These are phyloP conservation scores for Backusella morwellensis DNA, from an alignment of 192 early-diverging fungal species.

Conservation along the genomic window DNA sequence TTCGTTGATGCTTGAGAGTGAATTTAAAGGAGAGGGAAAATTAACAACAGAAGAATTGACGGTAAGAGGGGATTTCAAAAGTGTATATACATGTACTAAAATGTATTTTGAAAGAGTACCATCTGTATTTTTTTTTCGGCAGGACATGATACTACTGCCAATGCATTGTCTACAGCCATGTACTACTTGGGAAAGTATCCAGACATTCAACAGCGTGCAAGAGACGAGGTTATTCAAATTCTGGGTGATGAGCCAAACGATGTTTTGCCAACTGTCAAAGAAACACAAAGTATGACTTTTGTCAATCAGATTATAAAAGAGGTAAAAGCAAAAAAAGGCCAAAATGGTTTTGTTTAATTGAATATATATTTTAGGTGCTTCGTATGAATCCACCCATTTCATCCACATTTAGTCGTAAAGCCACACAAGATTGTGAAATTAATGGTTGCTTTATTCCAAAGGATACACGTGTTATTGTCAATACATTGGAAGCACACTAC, in stretches of 20 bases:
- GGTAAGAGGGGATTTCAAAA: background rate
- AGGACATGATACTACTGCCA: conserved; percentile 36
- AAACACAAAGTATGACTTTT: conserved; percentile 14
- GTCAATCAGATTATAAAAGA: conserved; percentile 24
- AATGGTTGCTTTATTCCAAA: conserved; percentile 18
- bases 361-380: background rate
- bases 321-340: no score
- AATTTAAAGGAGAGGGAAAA: background rate
- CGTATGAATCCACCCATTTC: background rate
- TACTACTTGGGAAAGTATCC: conserved; percentile 44
- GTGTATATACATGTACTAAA: background rate
- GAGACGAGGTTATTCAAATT: conserved; percentile 16
- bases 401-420: background rate
- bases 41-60: background rate
- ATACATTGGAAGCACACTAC: conserved; percentile 16
- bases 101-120: conserved; percentile 5
- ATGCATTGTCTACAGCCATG: conserved; percentile 34
- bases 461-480: background rate
- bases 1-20: conserved; percentile 29
- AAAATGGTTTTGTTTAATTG: no score
- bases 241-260: conserved; percentile 4
- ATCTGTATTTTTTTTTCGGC: conserved; percentile 52
- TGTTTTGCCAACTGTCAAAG: background rate
- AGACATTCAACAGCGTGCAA: conserved; percentile 19
- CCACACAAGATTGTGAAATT: conserved; percentile 3